Base-by-base conservation (phyloP, 257 asterid genomes). In the Linaria vulgaris region DNA sequence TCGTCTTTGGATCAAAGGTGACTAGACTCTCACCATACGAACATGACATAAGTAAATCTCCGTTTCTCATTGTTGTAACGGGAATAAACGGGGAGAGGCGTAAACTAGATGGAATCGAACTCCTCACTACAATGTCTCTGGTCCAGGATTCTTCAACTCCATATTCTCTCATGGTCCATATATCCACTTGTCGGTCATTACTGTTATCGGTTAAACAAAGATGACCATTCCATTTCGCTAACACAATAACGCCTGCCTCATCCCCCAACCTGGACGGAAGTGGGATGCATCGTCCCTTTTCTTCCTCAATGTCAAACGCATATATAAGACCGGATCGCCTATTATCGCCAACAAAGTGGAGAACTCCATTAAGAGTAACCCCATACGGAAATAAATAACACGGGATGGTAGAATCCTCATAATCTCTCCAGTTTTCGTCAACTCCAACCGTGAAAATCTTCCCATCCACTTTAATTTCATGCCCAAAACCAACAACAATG, bases 381-480 rank as follows among this genome's bases (percentile, higher is more conserved):
- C 52, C 72, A 27, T 44, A 24, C 15, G 66, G 41, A 37, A 27
- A 21, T 34, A 49, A 1, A 9, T 3, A 31, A 13, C 21, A 1
- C 12, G 63, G 68, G 38, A 69, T 25, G 13, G 49, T 51, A 17
- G 51, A 31, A 69, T 41, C 62, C 61, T 69, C 38, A 5, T 60
- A 34, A 48, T 12, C 22, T 45, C 74, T 69, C 74, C 74, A 69
- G 24, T 21, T 15, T 20, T n/a, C 21, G 9, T 61, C 74, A 43
- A 69, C 41, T 20, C 74, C 74, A 20, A 69, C 9, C 13, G 74
- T 69, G 22, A 61, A 27, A 52, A 69, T 54, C 64, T 44, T 21
- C 1, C 63, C 48, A 8, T 2, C 17, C 23, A 39, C 53, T 39
- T 1, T 10, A 23, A 25, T 12, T 44, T 46, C 34, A n/a, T 17